Percentiles rank a stretch among this genome's conserved stretches.
Conservation (phyloP, 768 basidiomycete genomes). For the Panellus pusillus region DNA sequence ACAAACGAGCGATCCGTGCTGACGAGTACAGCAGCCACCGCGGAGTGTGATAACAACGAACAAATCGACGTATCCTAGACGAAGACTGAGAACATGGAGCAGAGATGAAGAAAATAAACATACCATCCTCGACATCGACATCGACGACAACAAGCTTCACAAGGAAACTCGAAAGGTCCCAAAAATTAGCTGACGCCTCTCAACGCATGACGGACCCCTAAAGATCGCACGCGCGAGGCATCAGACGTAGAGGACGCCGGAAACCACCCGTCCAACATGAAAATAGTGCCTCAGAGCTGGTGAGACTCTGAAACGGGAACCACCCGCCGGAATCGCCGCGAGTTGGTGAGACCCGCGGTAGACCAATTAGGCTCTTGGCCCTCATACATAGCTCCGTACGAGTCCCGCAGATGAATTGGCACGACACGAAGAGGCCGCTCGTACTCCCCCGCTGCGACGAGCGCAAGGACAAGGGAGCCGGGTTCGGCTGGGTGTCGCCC, state of each 20-base stretch:
- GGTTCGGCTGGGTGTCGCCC: slow-evolving; percentile 12
- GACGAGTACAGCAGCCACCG: no score
- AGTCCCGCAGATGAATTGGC: slow-evolving; percentile 5
- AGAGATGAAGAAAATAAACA: no score
- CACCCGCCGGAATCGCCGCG: slow-evolving; percentile 15
- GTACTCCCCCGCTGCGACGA: slow-evolving; percentile 13
- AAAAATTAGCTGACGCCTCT: slow-evolving; percentile 4
- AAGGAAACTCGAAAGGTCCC: slow-evolving; percentile 4
- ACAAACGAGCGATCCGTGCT: no score
- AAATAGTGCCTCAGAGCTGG: slow-evolving; percentile 15
- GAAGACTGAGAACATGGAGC: no score
- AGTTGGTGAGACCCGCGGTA: slow-evolving; percentile 10
- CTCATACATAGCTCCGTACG: neutral
- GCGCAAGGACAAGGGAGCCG: slow-evolving; percentile 10
- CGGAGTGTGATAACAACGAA: no score
- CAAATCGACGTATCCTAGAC: no score
- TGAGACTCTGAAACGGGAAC: slow-evolving; percentile 18
- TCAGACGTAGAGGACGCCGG: neutral
- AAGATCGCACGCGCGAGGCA: neutral
- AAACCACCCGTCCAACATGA: slow-evolving; percentile 13
- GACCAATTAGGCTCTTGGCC: neutral
- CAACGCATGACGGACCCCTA: neutral
- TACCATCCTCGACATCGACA: no score
- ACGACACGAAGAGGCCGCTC: slow-evolving; percentile 11
- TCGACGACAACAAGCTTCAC: neutral